These are phyloP conservation scores for Mycena olivaceomarginata DNA, from an alignment of 768 basidiomycete genomes.

Conservation along the genomic window DNA sequence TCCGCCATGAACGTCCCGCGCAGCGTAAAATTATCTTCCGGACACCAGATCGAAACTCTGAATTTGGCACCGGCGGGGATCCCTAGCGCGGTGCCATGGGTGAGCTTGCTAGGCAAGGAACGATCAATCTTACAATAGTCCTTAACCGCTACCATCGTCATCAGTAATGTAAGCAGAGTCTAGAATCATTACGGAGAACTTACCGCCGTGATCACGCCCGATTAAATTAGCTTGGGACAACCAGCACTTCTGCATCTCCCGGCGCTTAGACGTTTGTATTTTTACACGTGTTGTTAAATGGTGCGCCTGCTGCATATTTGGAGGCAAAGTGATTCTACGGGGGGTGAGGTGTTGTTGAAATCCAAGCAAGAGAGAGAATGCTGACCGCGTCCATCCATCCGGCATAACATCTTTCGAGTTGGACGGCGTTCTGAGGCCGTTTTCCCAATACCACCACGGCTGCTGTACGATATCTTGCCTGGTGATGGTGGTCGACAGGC, in stretches of 20 bases:
- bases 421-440: not conserved
- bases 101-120: not conserved
- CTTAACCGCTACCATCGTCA: not conserved
- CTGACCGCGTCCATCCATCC: constrained; percentile 7
- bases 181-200: not conserved
- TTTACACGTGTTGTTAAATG: constrained; percentile 11
- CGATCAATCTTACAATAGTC: not conserved
- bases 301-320: not conserved
- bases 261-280: not conserved
- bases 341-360: not conserved
- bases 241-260: constrained; percentile 18
- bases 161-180: not conserved
- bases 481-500: not conserved
- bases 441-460: constrained; percentile 10
- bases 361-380: not conserved
- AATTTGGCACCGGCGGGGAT: constrained; percentile 10
- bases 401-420: not conserved
- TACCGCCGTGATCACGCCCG: not conserved
- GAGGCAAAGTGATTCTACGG: not conserved
- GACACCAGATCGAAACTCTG: constrained; percentile 21
- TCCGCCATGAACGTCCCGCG: constrained; percentile 29
- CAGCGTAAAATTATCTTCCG: constrained; percentile 3
- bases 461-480: not conserved
- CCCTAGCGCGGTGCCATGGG: not conserved
- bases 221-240: constrained; percentile 10